Evolutionary conservation across 306 rosid species (phyloP), one percentile per base, ranked within the genome.

Genomic region (Gastrolobium bilobum): DNA sequence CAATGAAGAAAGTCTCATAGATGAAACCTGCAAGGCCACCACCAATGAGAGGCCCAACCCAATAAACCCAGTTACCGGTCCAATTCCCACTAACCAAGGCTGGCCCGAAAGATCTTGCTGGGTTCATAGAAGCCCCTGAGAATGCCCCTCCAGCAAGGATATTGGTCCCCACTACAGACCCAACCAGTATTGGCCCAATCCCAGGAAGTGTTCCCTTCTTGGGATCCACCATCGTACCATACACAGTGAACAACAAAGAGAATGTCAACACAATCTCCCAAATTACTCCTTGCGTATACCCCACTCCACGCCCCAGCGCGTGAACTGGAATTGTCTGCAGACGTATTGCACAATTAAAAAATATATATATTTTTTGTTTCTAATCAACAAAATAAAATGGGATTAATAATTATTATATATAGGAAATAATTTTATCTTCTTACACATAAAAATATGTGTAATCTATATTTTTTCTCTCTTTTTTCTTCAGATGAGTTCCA

Each of bases 1-100:
- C n/a, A 44, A 91, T 94, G 86, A 94, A 92, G 87, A 91, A 89
- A 59, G 73, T 87, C 50, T 92, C 97, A 26, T 94, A 94, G 43
- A 88, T 69, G 77, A 76, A 91, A 3, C 97, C 97, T 3, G 92
- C 99, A 66, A 94, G 90, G 1, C 88, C 93, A 43, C 97, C 99
- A 35, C 97, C 99, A 46, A 91, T 84, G 7, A 92, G 91, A n/a
- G 98, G 99, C 4, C 99, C 97, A 54, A 91, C 93, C 97, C 99
- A 94, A 68, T 94, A 92, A 51, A 94, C 91, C 99, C 97, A 94
- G 14, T 94, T 92, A 62, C 92, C 89, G 0, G 97, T 92, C 97
- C 97, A 94, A 54, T 87, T 75, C 44, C 97, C 87, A 62, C 86
- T 70, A 3, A 89, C 94, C 88, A 94, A 82, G 53, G 99, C 97